Percentiles rank a stretch among this genome's conserved stretches.
These are phyloP conservation scores for Ophiostoma tasmaniense DNA, from an alignment of 2,329 filamentous ascomycete species.

Conservation along the genomic window DNA sequence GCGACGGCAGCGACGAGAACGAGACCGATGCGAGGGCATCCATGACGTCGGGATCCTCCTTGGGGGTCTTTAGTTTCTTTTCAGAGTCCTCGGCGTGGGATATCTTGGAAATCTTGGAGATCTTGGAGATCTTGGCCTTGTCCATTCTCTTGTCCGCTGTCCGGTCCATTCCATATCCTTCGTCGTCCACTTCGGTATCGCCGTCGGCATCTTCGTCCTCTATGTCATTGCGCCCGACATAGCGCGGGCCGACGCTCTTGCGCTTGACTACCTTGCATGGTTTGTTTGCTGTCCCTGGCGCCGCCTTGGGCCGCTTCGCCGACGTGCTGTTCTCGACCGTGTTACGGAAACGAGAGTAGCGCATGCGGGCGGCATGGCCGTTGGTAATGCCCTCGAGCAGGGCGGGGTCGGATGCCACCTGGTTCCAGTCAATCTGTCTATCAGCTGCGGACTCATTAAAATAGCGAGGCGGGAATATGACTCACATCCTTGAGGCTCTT, in stretches of 20 bases:
- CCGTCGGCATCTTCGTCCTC: background rate
- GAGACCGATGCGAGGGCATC: slow-evolving; percentile 7
- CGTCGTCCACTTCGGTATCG: background rate
- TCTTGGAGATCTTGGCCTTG: too few species aligned
- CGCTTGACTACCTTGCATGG: slow-evolving; percentile 37
- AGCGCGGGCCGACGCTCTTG: slow-evolving; percentile 26
- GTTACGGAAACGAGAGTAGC: slow-evolving; percentile 45
- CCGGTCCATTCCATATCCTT: background rate
- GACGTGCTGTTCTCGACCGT: slow-evolving; percentile 28
- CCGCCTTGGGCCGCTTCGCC: background rate
- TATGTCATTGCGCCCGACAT: background rate
- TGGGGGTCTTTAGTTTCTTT: background rate
- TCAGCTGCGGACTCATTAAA: background rate
- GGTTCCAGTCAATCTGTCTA: slow-evolving; percentile 47
- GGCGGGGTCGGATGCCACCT: slow-evolving; percentile 47
- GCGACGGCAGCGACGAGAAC: slow-evolving; percentile 22
- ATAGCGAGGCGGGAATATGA: background rate
- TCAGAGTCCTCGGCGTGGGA: background rate
- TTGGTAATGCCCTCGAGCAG: slow-evolving; percentile 48
- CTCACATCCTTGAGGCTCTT: slow-evolving; percentile 54
- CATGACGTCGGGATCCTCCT: background rate
- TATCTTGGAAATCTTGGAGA: too few species aligned
- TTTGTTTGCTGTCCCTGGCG: slow-evolving; percentile 25
- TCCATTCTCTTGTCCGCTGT: background rate
- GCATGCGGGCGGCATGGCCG: slow-evolving; percentile 53